Conservation (phyloP, 768 basidiomycete genomes). For the Leucocoprinus sp. region DNA sequence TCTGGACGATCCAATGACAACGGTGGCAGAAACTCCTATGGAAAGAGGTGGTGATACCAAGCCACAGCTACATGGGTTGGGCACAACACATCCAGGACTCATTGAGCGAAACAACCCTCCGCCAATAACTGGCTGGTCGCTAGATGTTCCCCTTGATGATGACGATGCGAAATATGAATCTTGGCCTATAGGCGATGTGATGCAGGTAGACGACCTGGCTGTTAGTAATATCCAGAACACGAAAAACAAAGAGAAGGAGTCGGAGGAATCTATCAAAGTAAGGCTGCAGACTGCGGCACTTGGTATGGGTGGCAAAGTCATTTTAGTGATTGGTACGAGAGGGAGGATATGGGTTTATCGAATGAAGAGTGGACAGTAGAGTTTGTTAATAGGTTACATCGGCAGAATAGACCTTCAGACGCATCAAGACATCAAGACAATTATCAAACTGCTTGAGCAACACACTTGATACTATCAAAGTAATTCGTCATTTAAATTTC, state of each 20-base stretch:
- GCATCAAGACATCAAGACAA: too few species aligned
- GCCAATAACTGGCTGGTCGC: constrained; percentile 4
- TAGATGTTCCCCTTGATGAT: constrained; percentile 7
- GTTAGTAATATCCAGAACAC: neutral
- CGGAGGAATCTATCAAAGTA: constrained; percentile 14
- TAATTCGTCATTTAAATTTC: too few species aligned
- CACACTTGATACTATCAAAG: too few species aligned
- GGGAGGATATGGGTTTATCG: constrained; percentile 36
- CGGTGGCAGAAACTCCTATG: neutral
- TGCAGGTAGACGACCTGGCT: neutral
- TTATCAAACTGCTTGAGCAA: too few species aligned
- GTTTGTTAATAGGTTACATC: neutral
- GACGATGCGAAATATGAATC: neutral
- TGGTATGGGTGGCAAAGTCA: constrained; percentile 31
- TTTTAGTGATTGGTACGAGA: constrained; percentile 32
- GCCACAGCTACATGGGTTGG: constrained; percentile 1
- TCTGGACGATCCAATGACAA: neutral
- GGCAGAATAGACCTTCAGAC: too few species aligned
- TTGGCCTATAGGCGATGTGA: neutral
- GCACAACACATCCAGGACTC: neutral
- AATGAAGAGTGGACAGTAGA: constrained; percentile 5
- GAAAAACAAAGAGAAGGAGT: constrained; percentile 15
- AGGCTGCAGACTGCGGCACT: constrained; percentile 34
- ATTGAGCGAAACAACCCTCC: constrained; percentile 5
- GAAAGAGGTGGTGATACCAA: neutral